Percentiles rank a stretch among this genome's conserved stretches.
These are phyloP conservation scores for Pneumocystis oryctolagi DNA, from an alignment of 1,139 yeast genomes.

Conservation along the genomic window DNA sequence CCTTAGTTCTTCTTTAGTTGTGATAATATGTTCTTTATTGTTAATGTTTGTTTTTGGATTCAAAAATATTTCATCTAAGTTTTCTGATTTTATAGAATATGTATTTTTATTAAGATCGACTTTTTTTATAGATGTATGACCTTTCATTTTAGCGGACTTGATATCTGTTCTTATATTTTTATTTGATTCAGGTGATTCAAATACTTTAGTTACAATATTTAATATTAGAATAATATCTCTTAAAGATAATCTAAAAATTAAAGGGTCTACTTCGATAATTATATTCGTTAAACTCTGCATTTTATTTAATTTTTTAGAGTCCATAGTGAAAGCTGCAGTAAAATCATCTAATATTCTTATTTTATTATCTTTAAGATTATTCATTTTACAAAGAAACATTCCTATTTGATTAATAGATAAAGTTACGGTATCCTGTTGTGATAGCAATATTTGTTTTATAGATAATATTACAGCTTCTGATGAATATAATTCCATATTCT, in stretches of 20 bases:
- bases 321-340: constrained; percentile 61
- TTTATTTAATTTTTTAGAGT: constrained; percentile 48
- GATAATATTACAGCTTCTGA: constrained; percentile 87
- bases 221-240: constrained; percentile 76
- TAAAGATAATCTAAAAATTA: constrained; percentile 65
- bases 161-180: constrained; percentile 17
- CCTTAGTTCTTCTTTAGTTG: constrained; percentile 43
- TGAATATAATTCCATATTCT: constrained; percentile 53
- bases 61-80: not conserved
- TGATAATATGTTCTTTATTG: constrained; percentile 3
- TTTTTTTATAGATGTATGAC: constrained; percentile 6
- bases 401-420: constrained; percentile 70
- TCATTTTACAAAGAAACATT: constrained; percentile 71
- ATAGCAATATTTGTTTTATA: constrained; percentile 59
- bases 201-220: constrained; percentile 56
- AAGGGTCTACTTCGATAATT: constrained; percentile 62
- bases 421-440: constrained; percentile 49
- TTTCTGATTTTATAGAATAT: not conserved
- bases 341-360: constrained; percentile 79
- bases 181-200: constrained; percentile 28
- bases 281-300: constrained; percentile 46
- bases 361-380: constrained; percentile 40
- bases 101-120: constrained; percentile 4
- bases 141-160: constrained; percentile 12
- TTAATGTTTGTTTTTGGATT: not conserved